Evolutionary conservation across 805 yeast genomes (phyloP).

Genomic region (Debaryomyces prosopidis): DNA sequence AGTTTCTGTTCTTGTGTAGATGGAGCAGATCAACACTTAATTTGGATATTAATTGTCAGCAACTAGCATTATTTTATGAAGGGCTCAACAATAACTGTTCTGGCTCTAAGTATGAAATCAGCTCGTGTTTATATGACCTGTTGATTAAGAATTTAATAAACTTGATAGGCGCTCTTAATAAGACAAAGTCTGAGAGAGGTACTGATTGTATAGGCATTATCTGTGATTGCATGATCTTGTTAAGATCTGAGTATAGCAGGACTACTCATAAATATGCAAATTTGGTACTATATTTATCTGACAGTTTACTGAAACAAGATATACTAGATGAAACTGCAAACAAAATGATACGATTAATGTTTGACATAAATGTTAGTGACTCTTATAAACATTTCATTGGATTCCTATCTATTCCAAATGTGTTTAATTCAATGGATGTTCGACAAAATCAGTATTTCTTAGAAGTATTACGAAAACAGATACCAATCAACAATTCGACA

Average conservation of each 20-base stretch:
- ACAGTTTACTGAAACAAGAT: background rate
- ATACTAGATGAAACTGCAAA: background rate
- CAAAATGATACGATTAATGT: constrained; percentile 4
- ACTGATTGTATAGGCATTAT: background rate
- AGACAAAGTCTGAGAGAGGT: background rate
- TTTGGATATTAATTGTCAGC: background rate
- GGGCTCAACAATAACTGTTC: background rate
- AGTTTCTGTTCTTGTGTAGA: constrained; percentile 19
- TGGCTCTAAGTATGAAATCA: background rate
- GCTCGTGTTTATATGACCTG: background rate
- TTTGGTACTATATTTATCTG: background rate
- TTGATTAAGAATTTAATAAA: background rate
- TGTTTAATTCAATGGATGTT: background rate
- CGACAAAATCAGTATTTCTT: background rate
- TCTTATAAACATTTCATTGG: constrained; percentile 9
- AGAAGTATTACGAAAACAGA: background rate
- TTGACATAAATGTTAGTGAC: constrained; percentile 9
- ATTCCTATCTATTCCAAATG: constrained; percentile 13
- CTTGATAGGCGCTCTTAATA: background rate
- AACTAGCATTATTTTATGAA: constrained; percentile 1
- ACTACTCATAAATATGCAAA: background rate
- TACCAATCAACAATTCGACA: background rate
- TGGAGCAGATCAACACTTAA: constrained; percentile 10
- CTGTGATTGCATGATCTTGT: background rate
- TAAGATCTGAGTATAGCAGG: background rate